Percentiles rank a stretch among this genome's conserved stretches.
Evolutionary conservation across 495 filamentous ascomycete species (phyloP).

Genomic region (Xylaria castorea): DNA sequence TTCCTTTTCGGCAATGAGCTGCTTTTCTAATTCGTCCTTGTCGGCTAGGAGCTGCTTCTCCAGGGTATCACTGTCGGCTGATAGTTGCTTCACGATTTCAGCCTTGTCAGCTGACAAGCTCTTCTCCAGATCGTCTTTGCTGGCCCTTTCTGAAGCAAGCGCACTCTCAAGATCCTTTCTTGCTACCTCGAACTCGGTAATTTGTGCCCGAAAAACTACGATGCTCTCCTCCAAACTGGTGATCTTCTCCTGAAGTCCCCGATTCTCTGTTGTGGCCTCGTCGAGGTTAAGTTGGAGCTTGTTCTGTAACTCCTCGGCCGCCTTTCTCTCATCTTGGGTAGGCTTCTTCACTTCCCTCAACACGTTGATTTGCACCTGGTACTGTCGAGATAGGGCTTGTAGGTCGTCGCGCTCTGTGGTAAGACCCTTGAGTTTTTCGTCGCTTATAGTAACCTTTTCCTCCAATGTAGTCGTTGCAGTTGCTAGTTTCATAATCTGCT

Average conservation of each 20-base stretch:
- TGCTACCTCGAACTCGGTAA: constrained; percentile 31
- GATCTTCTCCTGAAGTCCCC: constrained; percentile 32
- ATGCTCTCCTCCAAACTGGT: constrained; percentile 34
- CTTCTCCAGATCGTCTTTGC: constrained; percentile 15
- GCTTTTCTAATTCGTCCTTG: constrained; percentile 9
- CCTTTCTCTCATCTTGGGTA: constrained; percentile 26
- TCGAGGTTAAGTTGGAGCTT: constrained; percentile 37
- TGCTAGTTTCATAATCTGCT: constrained; percentile 47
- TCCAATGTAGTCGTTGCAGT: constrained; percentile 44
- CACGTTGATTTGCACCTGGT: constrained; percentile 28
- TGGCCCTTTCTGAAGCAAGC: constrained; percentile 32
- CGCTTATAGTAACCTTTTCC: constrained; percentile 44
- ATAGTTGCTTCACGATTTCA: constrained; percentile 9
- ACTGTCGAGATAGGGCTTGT: constrained; percentile 29
- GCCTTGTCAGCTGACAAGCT: not conserved
- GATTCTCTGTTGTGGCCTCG: constrained; percentile 25
- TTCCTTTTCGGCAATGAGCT: constrained; percentile 26
- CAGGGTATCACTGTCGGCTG: constrained; percentile 9
- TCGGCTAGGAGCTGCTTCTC: constrained; percentile 15
- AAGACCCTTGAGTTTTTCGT: constrained; percentile 47
- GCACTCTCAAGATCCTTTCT: constrained; percentile 32
- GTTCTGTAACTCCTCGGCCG: constrained; percentile 35
- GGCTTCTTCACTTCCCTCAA: constrained; percentile 32
- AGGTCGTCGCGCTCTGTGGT: constrained; percentile 37
- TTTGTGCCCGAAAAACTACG: constrained; percentile 28